Conservation (phyloP, 2,329 filamentous ascomycete species). For the Aschersonia sp. region DNA sequence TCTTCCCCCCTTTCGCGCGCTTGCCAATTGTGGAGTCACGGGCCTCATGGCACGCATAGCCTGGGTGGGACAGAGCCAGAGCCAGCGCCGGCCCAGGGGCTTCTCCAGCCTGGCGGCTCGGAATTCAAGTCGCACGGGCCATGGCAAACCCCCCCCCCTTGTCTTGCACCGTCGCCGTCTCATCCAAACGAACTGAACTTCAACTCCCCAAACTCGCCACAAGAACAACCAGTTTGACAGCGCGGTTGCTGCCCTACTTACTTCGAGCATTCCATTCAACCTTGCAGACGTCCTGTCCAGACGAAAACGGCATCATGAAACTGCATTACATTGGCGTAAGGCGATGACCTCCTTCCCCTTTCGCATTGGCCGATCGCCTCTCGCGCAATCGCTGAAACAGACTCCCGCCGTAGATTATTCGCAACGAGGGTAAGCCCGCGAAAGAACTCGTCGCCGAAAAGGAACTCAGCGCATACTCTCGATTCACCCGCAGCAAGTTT, state of each 20-base stretch:
- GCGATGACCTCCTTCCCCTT: constrained; percentile 16
- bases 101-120: background rate
- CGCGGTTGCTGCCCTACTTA: background rate
- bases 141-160: too few relatives aligned
- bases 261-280: background rate
- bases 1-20: too few relatives aligned
- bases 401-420: constrained; percentile 48
- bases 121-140: background rate
- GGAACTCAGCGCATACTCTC: constrained; percentile 64
- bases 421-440: constrained; percentile 63
- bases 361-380: constrained; percentile 1
- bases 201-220: too few relatives aligned
- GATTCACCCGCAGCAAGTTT: constrained; percentile 63
- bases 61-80: too few relatives aligned
- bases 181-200: too few relatives aligned
- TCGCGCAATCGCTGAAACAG: background rate
- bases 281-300: background rate
- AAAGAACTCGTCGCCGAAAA: constrained; percentile 65
- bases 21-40: background rate
- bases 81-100: background rate
- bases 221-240: too few relatives aligned
- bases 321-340: constrained; percentile 73
- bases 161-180: too few relatives aligned
- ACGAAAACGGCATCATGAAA: constrained; percentile 49
- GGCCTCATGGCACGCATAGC: too few relatives aligned